Evolutionary conservation across 176 grass and related monocot species (phyloP).

Genomic region (Lolium perenne): DNA sequence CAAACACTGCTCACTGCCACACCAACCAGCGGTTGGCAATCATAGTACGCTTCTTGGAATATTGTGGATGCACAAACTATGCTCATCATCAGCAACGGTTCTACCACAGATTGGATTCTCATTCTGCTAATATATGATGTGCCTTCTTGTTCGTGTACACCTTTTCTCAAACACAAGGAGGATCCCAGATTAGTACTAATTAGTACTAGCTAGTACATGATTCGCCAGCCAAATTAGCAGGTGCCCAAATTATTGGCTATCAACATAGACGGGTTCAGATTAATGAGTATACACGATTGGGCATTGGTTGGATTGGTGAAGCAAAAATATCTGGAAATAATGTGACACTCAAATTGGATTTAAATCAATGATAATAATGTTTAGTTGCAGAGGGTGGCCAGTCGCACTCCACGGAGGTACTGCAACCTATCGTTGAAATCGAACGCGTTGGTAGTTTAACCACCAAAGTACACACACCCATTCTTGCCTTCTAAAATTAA

Average conservation of each 20-base stretch:
- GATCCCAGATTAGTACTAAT: background rate
- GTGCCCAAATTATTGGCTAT: slow-evolving; percentile 35
- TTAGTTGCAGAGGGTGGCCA: slow-evolving; percentile 51
- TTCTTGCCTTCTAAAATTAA: slow-evolving; percentile 31
- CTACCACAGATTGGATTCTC: slow-evolving; percentile 27
- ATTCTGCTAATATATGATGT: background rate
- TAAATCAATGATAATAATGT: slow-evolving; percentile 43
- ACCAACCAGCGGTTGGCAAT: slow-evolving; percentile 33
- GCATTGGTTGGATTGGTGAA: slow-evolving; percentile 13
- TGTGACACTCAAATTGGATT: slow-evolving; percentile 38
- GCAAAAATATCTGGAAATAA: slow-evolving; percentile 51
- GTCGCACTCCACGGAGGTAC: slow-evolving; percentile 45
- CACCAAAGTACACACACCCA: slow-evolving; percentile 48
- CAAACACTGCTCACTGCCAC: background rate
- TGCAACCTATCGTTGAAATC: slow-evolving; percentile 54
- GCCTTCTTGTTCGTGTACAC: slow-evolving; percentile 20
- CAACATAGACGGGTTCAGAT: background rate
- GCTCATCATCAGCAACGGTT: background rate
- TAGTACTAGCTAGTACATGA: background rate
- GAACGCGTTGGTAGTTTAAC: slow-evolving; percentile 44
- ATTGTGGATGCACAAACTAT: background rate
- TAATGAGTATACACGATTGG: slow-evolving; percentile 20
- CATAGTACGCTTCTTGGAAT: background rate
- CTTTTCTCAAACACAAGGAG: background rate
- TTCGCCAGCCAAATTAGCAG: slow-evolving; percentile 20